These are phyloP conservation scores for Leccinum subfulvum DNA, from an alignment of 1,284 basidiomycete genomes.

Conservation along the genomic window DNA sequence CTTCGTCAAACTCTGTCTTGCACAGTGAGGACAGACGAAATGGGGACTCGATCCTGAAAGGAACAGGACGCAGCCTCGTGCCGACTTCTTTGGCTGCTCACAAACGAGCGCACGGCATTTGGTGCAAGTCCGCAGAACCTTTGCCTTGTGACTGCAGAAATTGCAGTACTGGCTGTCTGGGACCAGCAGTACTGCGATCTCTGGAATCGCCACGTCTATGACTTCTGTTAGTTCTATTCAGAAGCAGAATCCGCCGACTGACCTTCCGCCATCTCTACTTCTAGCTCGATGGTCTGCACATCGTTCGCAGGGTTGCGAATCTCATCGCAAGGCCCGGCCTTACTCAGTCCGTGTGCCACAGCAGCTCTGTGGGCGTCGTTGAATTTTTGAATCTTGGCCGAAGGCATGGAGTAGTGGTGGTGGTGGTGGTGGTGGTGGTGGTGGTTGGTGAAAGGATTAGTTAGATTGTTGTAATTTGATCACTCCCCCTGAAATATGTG, in stretches of 20 bases:
- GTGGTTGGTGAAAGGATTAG: too few relatives aligned
- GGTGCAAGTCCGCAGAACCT: not conserved
- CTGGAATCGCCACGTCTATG: not conserved
- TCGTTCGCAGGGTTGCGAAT: too few relatives aligned
- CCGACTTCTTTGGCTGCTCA: not conserved
- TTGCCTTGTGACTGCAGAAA: not conserved
- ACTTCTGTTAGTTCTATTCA: not conserved
- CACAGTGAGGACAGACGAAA: not conserved
- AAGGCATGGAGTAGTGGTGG: too few relatives aligned
- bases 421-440: too few relatives aligned
- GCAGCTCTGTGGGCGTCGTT: too few relatives aligned
- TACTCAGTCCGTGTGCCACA: too few relatives aligned
- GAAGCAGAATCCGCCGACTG: not conserved
- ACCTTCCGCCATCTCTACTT: not conserved
- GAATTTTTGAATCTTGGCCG: too few relatives aligned
- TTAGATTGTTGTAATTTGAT: too few relatives aligned
- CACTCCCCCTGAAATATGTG: too few relatives aligned
- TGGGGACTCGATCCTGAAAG: not conserved
- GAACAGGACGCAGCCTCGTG: not conserved
- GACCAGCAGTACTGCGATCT: not conserved
- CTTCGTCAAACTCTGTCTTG: not conserved
- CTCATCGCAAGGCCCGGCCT: too few relatives aligned
- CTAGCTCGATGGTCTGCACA: too few relatives aligned
- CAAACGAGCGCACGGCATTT: not conserved
- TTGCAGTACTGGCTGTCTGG: not conserved